Percentiles rank a stretch among this genome's conserved stretches.
These are phyloP conservation scores for Spathaspora sp. DNA, from an alignment of 1,139 yeast genomes.

Conservation along the genomic window DNA sequence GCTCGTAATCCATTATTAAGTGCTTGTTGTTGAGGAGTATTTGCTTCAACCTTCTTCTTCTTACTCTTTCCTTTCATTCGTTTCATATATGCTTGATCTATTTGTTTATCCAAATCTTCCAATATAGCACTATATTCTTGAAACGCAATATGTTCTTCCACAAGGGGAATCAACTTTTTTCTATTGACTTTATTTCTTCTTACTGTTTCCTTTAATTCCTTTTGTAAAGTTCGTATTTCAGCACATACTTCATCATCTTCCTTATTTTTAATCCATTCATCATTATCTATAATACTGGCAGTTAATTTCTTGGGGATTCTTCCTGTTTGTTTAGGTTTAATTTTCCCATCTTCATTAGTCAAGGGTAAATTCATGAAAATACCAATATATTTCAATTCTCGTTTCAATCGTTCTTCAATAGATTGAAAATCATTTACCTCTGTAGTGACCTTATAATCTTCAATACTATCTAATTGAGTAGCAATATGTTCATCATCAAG, in stretches of 20 bases:
- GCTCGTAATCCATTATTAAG: constrained; percentile 78
- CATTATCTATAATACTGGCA: constrained; percentile 53
- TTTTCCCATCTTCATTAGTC: constrained; percentile 23
- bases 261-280: constrained; percentile 73
- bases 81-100: constrained; percentile 89
- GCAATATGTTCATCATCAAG: constrained; percentile 37
- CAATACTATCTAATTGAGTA: constrained; percentile 36
- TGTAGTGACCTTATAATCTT: constrained; percentile 34
- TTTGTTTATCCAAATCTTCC: constrained; percentile 90
- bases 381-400: constrained; percentile 89
- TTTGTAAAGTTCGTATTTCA: constrained; percentile 75
- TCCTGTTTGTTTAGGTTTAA: constrained; percentile 23
- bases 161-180: constrained; percentile 61
- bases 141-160: constrained; percentile 93
- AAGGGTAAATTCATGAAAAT: constrained; percentile 68
- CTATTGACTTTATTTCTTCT: constrained; percentile 68
- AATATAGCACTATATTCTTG: constrained; percentile 88
- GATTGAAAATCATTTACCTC: constrained; percentile 64
- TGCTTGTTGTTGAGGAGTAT: constrained; percentile 47
- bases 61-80: constrained; percentile 80
- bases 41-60: constrained; percentile 60
- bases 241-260: constrained; percentile 95
- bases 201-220: constrained; percentile 61
- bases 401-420: constrained; percentile 80
- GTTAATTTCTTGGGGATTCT: constrained; percentile 19